Conservation (phyloP, 2,329 filamentous ascomycete genomes). For the Ceratocystis cacaofunesta region DNA sequence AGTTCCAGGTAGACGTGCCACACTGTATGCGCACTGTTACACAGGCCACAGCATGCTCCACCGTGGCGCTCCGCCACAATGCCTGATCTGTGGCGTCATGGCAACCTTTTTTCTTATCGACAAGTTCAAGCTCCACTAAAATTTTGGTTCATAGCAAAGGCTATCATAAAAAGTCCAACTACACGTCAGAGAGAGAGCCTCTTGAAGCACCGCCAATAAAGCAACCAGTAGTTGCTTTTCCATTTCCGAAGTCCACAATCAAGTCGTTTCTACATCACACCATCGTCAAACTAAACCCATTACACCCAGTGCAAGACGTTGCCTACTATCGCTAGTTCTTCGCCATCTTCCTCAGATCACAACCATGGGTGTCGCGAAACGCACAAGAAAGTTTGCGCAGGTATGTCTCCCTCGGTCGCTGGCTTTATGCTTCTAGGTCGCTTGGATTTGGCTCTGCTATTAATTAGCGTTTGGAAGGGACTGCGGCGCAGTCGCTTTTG, state of each 20-base stretch:
- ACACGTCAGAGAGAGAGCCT: too few relatives aligned
- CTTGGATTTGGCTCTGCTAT: background rate
- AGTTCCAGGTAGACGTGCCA: too few relatives aligned
- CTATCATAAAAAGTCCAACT: constrained; percentile 9
- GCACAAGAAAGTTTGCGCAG: constrained; percentile 77
- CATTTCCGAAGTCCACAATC: too few relatives aligned
- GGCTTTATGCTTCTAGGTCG: background rate
- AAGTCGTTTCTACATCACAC: too few relatives aligned
- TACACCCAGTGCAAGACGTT: too few relatives aligned
- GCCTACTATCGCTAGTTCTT: too few relatives aligned
- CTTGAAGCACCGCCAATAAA: too few relatives aligned
- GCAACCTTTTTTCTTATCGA: constrained; percentile 11
- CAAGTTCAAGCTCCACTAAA: constrained; percentile 16
- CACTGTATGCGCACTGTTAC: too few relatives aligned
- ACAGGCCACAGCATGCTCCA: too few relatives aligned
- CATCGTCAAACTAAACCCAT: too few relatives aligned
- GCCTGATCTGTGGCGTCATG: background rate
- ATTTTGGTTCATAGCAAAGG: constrained; percentile 13
- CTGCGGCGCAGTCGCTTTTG: background rate
- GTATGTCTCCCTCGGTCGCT: constrained; percentile 25
- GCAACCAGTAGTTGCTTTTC: too few relatives aligned
- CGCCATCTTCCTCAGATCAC: background rate
- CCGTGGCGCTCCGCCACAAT: background rate
- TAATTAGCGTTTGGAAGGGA: background rate
- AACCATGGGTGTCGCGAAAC: constrained; percentile 78